phyloP scores from a whole-genome alignment of 139 green algal genomes.

The Chlorella sp. region DNA sequence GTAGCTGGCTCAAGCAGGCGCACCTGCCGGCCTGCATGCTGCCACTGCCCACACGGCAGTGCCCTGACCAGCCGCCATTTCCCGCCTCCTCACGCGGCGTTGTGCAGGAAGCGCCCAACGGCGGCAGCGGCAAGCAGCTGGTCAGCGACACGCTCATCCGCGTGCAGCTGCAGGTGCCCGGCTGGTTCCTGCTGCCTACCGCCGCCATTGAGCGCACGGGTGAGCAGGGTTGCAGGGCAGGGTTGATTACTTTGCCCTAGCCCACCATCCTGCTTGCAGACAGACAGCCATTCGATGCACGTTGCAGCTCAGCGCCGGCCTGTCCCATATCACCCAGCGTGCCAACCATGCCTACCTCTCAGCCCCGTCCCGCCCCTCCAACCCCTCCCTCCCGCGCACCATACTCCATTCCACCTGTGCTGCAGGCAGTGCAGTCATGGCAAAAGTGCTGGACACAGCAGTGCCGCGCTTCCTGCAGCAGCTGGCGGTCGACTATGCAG shows the following conservation, averaged over 20 bases:
- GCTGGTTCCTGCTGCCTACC: constrained; percentile 57
- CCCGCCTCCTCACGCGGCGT: too few relatives aligned
- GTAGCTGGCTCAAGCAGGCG: too few relatives aligned
- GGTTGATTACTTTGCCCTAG: too few relatives aligned
- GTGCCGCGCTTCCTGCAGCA: constrained; percentile 88
- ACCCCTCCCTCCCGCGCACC: not conserved
- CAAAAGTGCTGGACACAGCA: constrained; percentile 69
- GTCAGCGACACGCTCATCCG: constrained; percentile 55
- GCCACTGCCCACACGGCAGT: too few relatives aligned
- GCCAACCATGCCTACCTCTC: not conserved
- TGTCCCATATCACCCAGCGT: too few relatives aligned
- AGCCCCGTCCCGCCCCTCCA: too few relatives aligned
- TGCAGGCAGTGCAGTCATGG: constrained; percentile 65
- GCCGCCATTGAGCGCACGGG: constrained; percentile 53
- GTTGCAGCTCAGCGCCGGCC: too few relatives aligned
- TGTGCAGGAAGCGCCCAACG: constrained; percentile 9
- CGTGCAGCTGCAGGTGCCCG: constrained; percentile 56
- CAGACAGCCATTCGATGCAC: too few relatives aligned
- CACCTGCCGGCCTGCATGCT: too few relatives aligned
- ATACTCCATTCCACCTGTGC: not conserved
- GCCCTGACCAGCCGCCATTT: too few relatives aligned
- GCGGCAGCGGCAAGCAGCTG: constrained; percentile 38
- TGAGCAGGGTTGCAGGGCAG: not conserved
- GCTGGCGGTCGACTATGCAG: constrained; percentile 78
- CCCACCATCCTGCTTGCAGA: too few relatives aligned